Evolutionary conservation across 2,329 filamentous ascomycete species (phyloP), one percentile per base, ranked within the genome.

Genomic region (Colletotrichum cuscutae): DNA sequence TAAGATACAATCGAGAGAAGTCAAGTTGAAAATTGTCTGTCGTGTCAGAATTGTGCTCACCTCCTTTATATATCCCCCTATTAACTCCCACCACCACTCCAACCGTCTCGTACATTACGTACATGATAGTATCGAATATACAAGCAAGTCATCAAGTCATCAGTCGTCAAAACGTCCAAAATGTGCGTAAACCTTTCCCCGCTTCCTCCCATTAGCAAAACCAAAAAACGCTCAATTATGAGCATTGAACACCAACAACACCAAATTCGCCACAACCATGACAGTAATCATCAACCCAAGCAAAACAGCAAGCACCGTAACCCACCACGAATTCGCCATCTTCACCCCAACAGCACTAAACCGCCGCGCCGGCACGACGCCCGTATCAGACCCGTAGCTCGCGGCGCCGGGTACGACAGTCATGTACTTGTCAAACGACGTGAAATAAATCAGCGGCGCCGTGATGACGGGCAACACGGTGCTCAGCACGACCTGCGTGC

Each of bases 361-460:
- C 46, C 71, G 57, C 46, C 71, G 54, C 77, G 72, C 46, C 80
- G 71, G 71, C 56, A 73, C 71, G 22, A 73, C 22, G 2, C 71
- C 56, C 7, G 71, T 71, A 9, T 73, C 67, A 13, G 15, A 46
- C 11, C 67, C 56, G 56, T 73, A 71, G 61, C 66, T 73, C 28
- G 66, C 71, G 5, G 71, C 66, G 9, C 71, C 71, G 4, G 71
- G 71, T 11, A 73, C 71, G 24, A 73, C 71, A 9, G 71, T 73
- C 95, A 97, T 97, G 82, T 93, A 97, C 78, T 90, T 90, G 76
- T 91, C 89, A 58, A 92, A 88, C 76, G 93, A 94, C 0, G 95
- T 97, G 78, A 97, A 97, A 83, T 93, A 97, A 68, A 97, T 92
- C 28, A 97, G 84, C 1, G 95, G 95, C 1, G 94, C 93, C 1